Conservation (phyloP, 129 eudicot genomes). For the Heracleum sosnowskyi region DNA sequence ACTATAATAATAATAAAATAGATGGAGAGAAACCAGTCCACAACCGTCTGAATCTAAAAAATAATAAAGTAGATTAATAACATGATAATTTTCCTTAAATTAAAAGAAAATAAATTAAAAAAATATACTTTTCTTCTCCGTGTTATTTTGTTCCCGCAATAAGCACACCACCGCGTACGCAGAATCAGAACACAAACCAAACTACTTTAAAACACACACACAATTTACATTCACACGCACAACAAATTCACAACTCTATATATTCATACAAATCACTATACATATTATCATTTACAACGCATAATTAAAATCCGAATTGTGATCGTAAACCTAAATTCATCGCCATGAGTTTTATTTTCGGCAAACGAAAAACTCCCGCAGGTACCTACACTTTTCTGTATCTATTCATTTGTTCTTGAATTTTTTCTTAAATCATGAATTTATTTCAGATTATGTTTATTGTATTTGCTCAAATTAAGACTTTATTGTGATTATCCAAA, state of each 20-base stretch:
- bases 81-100: too few relatives aligned
- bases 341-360: conserved; percentile 55
- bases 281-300: too few relatives aligned
- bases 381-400: conserved; percentile 19
- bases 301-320: neutral
- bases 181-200: neutral
- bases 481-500: too few relatives aligned
- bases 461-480: neutral
- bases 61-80: too few relatives aligned
- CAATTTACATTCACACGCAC: neutral
- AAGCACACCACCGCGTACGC: neutral
- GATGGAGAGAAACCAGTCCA: too few relatives aligned
- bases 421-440: neutral
- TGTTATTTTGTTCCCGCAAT: neutral
- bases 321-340: neutral
- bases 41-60: too few relatives aligned
- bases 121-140: neutral
- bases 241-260: neutral
- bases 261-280: neutral
- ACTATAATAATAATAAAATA: too few relatives aligned
- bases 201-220: neutral
- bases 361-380: conserved; percentile 57
- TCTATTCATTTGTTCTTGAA: neutral
- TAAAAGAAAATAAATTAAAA: too few relatives aligned
- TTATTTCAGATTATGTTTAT: too few relatives aligned